These are phyloP conservation scores for Paramecium primaurelia DNA, from an alignment of 73 alveolate species.

Conservation along the genomic window DNA sequence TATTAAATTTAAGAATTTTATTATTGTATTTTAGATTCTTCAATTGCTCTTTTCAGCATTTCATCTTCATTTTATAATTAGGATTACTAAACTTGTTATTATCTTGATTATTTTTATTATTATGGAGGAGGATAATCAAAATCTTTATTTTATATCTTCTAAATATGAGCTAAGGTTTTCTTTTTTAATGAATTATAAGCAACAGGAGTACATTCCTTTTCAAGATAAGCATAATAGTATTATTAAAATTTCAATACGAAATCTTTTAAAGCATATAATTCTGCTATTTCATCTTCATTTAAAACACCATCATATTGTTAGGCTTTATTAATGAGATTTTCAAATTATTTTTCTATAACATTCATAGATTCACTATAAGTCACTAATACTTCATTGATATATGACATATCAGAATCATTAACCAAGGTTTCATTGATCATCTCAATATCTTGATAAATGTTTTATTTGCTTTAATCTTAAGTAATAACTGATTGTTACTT, in stretches of 20 bases:
- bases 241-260: neutral
- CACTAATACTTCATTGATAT: neutral
- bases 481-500: neutral
- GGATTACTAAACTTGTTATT: neutral
- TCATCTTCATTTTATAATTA: neutral
- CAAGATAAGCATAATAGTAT: neutral
- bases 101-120: neutral
- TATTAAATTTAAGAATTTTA: neutral
- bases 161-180: neutral
- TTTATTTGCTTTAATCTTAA: neutral
- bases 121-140: neutral
- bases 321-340: neutral
- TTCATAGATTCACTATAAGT: neutral
- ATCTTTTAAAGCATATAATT: neutral
- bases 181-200: neutral
- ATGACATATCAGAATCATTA: neutral
- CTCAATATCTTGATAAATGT: neutral
- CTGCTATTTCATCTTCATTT: neutral
- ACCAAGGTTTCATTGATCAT: neutral
- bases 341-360: neutral
- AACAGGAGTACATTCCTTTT: neutral
- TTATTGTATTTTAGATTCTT: neutral
- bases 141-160: constrained; percentile 13
- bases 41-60: neutral
- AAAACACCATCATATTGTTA: neutral